Conservation (phyloP, 352 stramenopile genomes). For the Aphanomyces stellatus region DNA sequence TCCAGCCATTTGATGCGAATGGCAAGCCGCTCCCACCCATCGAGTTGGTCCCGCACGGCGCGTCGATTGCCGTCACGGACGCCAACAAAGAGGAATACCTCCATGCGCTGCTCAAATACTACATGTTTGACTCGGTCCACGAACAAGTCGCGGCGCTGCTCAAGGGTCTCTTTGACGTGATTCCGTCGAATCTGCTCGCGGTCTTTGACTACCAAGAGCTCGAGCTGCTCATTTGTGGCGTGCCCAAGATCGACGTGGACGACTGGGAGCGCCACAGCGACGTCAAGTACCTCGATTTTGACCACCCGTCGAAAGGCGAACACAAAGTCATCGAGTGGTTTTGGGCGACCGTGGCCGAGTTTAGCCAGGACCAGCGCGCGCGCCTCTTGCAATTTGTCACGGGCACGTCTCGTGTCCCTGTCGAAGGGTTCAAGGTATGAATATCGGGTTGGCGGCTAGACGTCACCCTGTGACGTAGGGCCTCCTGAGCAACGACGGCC, state of each 20-base stretch:
- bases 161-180: constrained; percentile 87
- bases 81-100: constrained; percentile 96
- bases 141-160: constrained; percentile 88
- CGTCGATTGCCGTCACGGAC: constrained; percentile 87
- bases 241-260: constrained; percentile 83
- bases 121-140: constrained; percentile 88
- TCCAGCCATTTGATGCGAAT: constrained; percentile 42
- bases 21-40: constrained; percentile 44
- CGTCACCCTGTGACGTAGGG: constrained; percentile 16
- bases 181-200: constrained; percentile 78
- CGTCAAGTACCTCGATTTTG: constrained; percentile 63
- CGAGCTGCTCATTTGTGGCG: constrained; percentile 89
- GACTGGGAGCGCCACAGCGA: constrained; percentile 85
- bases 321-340: constrained; percentile 84
- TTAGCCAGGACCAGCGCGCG: constrained; percentile 79
- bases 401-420: constrained; percentile 81
- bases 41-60: constrained; percentile 88
- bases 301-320: constrained; percentile 44
- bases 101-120: constrained; percentile 88
- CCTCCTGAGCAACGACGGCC: constrained; percentile 64
- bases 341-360: constrained; percentile 69
- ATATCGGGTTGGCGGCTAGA: constrained; percentile 58
- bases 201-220: constrained; percentile 94
- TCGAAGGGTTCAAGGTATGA: constrained; percentile 95
- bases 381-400: constrained; percentile 88